Evolutionary conservation across 352 stramenopile genomes (phyloP).

Genomic region (Globisporangium paddicum): DNA sequence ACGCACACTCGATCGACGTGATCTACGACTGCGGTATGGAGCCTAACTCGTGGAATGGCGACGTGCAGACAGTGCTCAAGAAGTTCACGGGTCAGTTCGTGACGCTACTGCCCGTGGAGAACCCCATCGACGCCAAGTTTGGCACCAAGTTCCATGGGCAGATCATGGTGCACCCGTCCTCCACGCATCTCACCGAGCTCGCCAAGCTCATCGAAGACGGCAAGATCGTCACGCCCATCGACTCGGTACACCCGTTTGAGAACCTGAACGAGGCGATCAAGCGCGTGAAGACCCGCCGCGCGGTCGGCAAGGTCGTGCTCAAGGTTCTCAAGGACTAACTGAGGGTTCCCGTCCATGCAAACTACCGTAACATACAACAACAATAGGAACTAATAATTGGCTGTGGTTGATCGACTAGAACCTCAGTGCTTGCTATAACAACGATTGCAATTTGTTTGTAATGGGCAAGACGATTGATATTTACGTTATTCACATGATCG

Average conservation of each 20-base stretch:
- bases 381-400: no score
- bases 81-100: constrained; percentile 21
- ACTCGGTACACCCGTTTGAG: constrained; percentile 28
- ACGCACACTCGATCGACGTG: constrained; percentile 11
- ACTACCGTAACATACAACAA: no score
- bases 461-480: no score
- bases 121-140: constrained; percentile 24
- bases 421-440: no score
- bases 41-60: neutral
- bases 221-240: constrained; percentile 25
- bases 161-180: constrained; percentile 11
- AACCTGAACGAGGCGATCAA: constrained; percentile 34
- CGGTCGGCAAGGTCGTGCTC: constrained; percentile 54
- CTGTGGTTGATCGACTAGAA: neutral
- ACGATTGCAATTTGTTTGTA: neutral
- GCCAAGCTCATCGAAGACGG: constrained; percentile 27
- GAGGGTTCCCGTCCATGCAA: no score
- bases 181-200: constrained; percentile 28
- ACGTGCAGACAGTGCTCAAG: constrained; percentile 25
- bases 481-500: no score
- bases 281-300: constrained; percentile 31
- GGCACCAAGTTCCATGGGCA: constrained; percentile 12
- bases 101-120: constrained; percentile 16
- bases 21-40: constrained; percentile 15
- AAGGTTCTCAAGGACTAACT: constrained; percentile 15